A percentile compares a stretch with the other conserved stretches of the same genome.
phyloP scores from a whole-genome alignment of 345 rosid species.

The Iberis pinnata region DNA sequence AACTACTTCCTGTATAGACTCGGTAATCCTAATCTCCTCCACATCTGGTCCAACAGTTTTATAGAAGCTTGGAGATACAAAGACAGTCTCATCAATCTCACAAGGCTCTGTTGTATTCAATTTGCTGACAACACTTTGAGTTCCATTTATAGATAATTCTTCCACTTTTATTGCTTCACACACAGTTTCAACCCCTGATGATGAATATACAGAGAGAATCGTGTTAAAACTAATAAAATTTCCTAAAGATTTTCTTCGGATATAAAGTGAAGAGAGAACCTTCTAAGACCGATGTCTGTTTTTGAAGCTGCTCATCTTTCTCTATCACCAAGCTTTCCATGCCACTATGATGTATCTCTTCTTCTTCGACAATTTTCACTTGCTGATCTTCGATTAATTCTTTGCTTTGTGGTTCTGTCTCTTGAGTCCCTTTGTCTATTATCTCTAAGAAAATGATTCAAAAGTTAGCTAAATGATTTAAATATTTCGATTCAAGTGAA shows the following conservation, averaged over 20 bases:
- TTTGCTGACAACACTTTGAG: conserved; percentile 7
- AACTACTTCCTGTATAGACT: conserved; percentile 5
- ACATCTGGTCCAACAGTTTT: conserved; percentile 3
- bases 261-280: conserved; percentile 10
- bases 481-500: conserved; percentile 1
- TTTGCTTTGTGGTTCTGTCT: conserved; percentile 5
- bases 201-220: neutral
- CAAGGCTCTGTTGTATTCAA: neutral
- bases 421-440: neutral
- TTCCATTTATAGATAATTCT: conserved; percentile 2
- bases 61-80: neutral
- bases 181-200: conserved; percentile 11
- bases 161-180: neutral
- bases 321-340: too few relatives aligned
- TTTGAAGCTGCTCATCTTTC: conserved; percentile 20
- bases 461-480: neutral
- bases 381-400: neutral
- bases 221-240: neutral
- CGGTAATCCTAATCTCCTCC: neutral
- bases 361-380: neutral
- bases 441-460: neutral
- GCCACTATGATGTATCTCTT: conserved; percentile 1
- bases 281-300: conserved; percentile 8
- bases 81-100: conserved; percentile 11
- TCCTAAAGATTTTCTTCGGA: neutral